These are phyloP conservation scores for Rhodamnia argentea DNA, from an alignment of 345 rosid species.

Conservation along the genomic window DNA sequence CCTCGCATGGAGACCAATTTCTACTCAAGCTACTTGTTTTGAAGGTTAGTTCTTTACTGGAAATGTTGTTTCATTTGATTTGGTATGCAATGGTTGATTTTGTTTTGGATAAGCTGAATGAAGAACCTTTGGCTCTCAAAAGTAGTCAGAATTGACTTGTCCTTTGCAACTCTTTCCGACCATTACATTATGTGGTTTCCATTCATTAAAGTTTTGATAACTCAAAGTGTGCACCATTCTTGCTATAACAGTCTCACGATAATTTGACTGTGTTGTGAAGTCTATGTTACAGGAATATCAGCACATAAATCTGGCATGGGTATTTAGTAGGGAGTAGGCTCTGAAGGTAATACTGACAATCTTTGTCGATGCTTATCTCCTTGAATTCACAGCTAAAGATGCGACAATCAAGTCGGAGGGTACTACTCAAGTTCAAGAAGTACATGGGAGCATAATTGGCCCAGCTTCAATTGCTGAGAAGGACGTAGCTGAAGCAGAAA, in stretches of 20 bases:
- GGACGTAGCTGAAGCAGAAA: conserved; percentile 3
- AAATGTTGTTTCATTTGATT: neutral
- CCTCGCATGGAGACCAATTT: conserved; percentile 48
- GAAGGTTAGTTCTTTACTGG: conserved; percentile 33
- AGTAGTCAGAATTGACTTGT: neutral
- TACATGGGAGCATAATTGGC: conserved; percentile 15
- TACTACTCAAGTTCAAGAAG: conserved; percentile 26
- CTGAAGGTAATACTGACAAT: neutral
- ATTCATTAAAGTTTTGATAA: neutral
- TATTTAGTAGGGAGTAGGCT: neutral
- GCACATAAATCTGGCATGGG: neutral
- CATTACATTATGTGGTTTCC: neutral
- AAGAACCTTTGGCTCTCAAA: neutral
- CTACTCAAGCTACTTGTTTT: conserved; percentile 26
- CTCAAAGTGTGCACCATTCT: neutral
- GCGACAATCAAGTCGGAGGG: conserved; percentile 19
- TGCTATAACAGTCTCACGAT: neutral
- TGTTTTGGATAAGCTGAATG: neutral
- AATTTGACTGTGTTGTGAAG: neutral
- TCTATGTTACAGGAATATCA: neutral
- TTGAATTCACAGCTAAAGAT: conserved; percentile 11
- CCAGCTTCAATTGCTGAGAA: conserved; percentile 8
- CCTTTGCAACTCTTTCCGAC: neutral
- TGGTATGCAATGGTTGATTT: neutral
- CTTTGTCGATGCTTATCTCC: neutral